These are phyloP conservation scores for Orobanche coerulescens DNA, from an alignment of 257 asterid species.

Conservation along the genomic window DNA sequence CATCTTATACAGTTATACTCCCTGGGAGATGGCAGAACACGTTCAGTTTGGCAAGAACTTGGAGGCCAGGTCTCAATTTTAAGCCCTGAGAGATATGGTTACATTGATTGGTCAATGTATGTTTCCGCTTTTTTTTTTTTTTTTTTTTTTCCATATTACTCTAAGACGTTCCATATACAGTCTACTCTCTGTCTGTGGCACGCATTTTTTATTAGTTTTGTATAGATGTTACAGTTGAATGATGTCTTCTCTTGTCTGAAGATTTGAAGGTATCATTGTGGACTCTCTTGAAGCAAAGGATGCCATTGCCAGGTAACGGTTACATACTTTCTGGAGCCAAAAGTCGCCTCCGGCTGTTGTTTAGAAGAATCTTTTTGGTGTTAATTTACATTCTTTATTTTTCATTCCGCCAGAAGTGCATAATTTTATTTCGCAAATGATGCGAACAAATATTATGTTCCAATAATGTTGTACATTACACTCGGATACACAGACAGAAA, in stretches of 20 bases:
- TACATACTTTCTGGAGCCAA: background rate
- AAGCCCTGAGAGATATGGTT: constrained; percentile 66
- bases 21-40: constrained; percentile 65
- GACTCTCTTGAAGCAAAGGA: constrained; percentile 81
- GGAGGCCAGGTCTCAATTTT: constrained; percentile 68
- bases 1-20: constrained; percentile 58
- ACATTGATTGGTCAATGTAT: constrained; percentile 89
- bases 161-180: constrained; percentile 19
- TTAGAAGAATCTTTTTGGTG: background rate
- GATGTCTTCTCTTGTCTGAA: constrained; percentile 39
- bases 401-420: constrained; percentile 7
- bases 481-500: background rate
- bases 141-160: constrained; percentile 21
- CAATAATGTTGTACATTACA: constrained; percentile 2
- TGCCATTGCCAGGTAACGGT: constrained; percentile 62
- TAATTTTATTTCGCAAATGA: background rate
- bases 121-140: constrained; percentile 31
- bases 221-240: constrained; percentile 21
- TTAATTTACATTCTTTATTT: constrained; percentile 3
- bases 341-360: no score
- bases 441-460: background rate
- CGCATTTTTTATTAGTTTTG: constrained; percentile 15
- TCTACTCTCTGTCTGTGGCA: constrained; percentile 10
- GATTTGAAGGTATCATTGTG: constrained; percentile 79
- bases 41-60: constrained; percentile 63